A percentile compares a stretch with the other conserved stretches of the same genome.
Conservation (phyloP, 805 yeast genomes). For the Hanseniaspora vineae region DNA sequence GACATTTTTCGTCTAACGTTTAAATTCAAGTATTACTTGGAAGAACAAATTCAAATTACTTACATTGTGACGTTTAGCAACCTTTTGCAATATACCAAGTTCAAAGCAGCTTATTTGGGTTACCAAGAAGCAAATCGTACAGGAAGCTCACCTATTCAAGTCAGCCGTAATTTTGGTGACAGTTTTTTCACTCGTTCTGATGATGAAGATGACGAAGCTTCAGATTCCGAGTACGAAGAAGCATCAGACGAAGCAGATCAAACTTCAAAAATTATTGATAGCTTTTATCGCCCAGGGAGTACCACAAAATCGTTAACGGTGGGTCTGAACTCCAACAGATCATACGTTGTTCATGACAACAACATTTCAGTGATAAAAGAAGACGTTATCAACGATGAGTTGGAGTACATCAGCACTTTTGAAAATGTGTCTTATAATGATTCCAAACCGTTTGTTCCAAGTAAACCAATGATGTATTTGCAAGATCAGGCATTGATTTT, state of each 20-base stretch:
- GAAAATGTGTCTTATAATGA: conserved; percentile 43
- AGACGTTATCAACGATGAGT: conserved; percentile 30
- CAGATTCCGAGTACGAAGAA: conserved; percentile 24
- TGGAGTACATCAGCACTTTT: conserved; percentile 59
- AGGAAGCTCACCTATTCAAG: too few species aligned
- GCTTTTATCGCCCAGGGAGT: conserved; percentile 3
- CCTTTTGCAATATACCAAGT: conserved; percentile 29
- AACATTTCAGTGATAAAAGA: conserved; percentile 68
- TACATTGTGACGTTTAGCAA: conserved; percentile 47
- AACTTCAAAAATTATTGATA: conserved; percentile 7
- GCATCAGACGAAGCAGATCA: conserved; percentile 21
- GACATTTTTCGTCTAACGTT: conserved; percentile 40
- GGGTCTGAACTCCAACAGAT: conserved; percentile 55
- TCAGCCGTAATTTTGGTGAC: conserved; percentile 12
- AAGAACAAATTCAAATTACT: conserved; percentile 32
- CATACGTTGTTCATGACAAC: conserved; percentile 71
- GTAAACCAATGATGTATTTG: conserved; percentile 61
- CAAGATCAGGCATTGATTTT: conserved; percentile 59
- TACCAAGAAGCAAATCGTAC: conserved; percentile 18
- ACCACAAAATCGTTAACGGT: conserved; percentile 44
- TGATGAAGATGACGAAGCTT: conserved; percentile 21
- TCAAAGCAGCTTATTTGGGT: conserved; percentile 46
- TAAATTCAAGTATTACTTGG: conserved; percentile 45
- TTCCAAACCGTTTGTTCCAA: conserved; percentile 35
- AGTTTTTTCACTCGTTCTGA: conserved; percentile 25